Base-by-base conservation (phyloP, 2,329 filamentous ascomycete genomes). In the Aspergillus fischeri region DNA sequence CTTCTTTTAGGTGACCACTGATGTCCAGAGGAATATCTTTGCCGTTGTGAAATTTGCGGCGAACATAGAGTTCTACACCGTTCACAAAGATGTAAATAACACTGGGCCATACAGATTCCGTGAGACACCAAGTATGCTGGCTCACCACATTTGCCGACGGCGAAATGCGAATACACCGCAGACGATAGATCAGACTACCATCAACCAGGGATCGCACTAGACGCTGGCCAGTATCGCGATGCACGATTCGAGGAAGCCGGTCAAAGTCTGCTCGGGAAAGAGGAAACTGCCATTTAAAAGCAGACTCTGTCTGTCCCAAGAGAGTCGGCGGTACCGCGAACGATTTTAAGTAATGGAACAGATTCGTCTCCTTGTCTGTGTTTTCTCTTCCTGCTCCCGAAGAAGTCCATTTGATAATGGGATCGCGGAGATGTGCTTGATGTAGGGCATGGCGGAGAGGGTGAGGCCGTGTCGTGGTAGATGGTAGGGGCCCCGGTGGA, bases 1-100 rank as follows among this genome's bases (percentile, higher is more conserved):
- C 91, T 17, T 74, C 63, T 8, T 66, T 69, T 4, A 95, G 63
- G 21, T 83, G 71, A 0, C 70, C 60, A 2, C 91, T 92, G 25
- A 96, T 76, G 63, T 96, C 91, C 5, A 90, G 77, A 0, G 92
- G 87, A 8, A 91, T 73, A 64, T 95, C 90, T 63, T 87, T 90
- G 10, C 86, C 87, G 66, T 92, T 83, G 60, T 94, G 87, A 1
- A 84, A 71, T 65, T 90, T 91, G 28, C 88, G 83, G 44, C 88
- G 83, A 9, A 85, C 70, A 25, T 79, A 76, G 17, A 91, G 70
- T 10, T 85, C 77, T 0, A 74, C 67, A 0, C 73, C 78, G 64
- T 96, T 96, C 59, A 95, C 71, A 17, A 81, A 78, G 59, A 93
- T 79, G 59, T 87, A 90, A 0, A 91, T 78, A 52, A 84, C 82